A percentile compares a stretch with the other conserved stretches of the same genome.
Conservation (phyloP, 371 early-diverging fungal species). For the Syncephalastrum sp. region DNA sequence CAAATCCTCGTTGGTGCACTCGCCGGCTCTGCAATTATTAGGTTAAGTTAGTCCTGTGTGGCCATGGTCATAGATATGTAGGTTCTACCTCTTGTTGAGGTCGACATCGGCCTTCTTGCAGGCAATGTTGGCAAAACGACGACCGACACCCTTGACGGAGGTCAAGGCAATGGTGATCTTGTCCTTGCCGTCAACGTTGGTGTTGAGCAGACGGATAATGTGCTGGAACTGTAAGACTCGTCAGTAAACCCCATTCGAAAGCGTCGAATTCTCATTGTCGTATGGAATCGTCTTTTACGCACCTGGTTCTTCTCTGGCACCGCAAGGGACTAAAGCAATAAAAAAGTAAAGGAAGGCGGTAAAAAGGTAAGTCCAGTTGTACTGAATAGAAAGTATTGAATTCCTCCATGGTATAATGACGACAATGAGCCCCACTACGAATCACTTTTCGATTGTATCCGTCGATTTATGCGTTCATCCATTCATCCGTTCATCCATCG, state of each 20-base stretch:
- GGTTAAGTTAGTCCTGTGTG: background rate
- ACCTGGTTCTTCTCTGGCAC: conserved; percentile 79
- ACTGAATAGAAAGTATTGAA: too few relatives aligned
- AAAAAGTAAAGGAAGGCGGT: background rate
- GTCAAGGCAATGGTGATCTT: conserved; percentile 97
- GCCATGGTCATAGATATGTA: conserved; percentile 1
- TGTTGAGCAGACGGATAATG: conserved; percentile 99
- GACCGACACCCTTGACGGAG: conserved; percentile 98
- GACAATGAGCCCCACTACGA: too few relatives aligned
- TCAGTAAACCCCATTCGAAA: background rate
- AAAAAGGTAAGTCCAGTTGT: too few relatives aligned
- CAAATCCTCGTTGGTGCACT: conserved; percentile 91
- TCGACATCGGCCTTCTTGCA: conserved; percentile 99
- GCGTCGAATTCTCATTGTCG: conserved; percentile 7
- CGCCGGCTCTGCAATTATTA: conserved; percentile 81
- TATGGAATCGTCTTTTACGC: conserved; percentile 4
- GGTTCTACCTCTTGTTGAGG: conserved; percentile 87
- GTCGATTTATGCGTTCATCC: too few relatives aligned
- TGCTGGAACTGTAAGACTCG: conserved; percentile 78
- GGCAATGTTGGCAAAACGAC: conserved; percentile 96
- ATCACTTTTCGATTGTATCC: too few relatives aligned
- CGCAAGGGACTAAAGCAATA: conserved; percentile 73
- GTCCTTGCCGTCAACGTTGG: conserved; percentile 98
- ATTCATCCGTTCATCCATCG: too few relatives aligned
- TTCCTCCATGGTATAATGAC: too few relatives aligned